Base-by-base conservation (phyloP, 805 yeast species). In the Candida krabiensis region DNA sequence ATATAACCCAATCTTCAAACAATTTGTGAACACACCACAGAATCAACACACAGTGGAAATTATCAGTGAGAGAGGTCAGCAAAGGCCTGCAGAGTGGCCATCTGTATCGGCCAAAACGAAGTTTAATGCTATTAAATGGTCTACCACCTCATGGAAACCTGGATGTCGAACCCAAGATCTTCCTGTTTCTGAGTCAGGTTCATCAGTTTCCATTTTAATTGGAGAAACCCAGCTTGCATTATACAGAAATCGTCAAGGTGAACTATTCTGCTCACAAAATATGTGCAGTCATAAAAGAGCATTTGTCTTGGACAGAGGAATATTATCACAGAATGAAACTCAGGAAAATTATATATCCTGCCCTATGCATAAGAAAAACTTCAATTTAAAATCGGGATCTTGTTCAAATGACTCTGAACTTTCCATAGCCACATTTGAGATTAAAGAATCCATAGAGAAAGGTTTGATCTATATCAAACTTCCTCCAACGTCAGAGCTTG, bases 221-320 rank as follows among this genome's bases (percentile, higher is more conserved):
- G 62, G 66, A 1, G 66, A 63, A 34, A 64, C 70, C 1, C 69
- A 65, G 42, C 41, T 65, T 12, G 69, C 70, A 0, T 21, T 65
- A 1, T 65, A 61, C 54, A 44, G 66, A 30, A 41, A 55, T n/a
- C 36, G 18, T 14, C 41, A 51, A n/a, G 64, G 52, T n/a, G 53
- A 54, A 38, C 46, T 63, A 6, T 61, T 48, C 33, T 62, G 67
- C n/a, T 62, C 64, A 11, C 70, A 65, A 35, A 64, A 64, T 43
- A 63, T 65, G 67, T 65, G 70, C 46, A 65, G 66, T n/a, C 68
- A 65, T 38, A 58, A 61, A 23, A 48, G 67, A n/a, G 62, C 70
- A 1, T 65, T 65, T 52, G 65, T 63, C 1, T 44, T 65, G 23
- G 53, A 58, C 17, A 66, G 63, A 41, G 69, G 69, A 30, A 58